Evolutionary conservation across 2,329 filamentous ascomycete genomes (phyloP), one percentile per base, ranked within the genome.

Genomic region (Trichoderma pleuroti): DNA sequence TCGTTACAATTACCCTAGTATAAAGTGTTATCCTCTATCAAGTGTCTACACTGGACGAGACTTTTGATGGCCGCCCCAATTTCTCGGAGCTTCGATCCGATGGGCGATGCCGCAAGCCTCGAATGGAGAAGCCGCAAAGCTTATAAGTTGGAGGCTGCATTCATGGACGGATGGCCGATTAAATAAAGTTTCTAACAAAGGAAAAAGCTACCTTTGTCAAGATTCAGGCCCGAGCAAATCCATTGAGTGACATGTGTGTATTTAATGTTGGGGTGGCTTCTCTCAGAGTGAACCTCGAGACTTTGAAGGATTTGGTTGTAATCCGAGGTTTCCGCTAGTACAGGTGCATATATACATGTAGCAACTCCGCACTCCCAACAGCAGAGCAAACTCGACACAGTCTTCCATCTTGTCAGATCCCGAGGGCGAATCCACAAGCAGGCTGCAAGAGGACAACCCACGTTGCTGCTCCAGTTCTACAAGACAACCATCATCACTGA

Each of bases 351-450:
- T 52, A 21, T 49, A 28, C n/a, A n/a, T n/a, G n/a, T n/a, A n/a
- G 21, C 21, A 24, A 7, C 11, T 52, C 21, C 11, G 21, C 14
- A 7, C 21, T 52, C 5, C 86, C 7, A 88, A 86, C 32, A 85
- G 86, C 77, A 87, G 86, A 72, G 82, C 87, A 72, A 86, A 84
- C 75, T 83, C 84, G 67, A 88, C 85, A 57, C 75, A 83, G 64
- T 86, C 86, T 42, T 84, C 86, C 52, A 79, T 87, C 74, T 86
- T 86, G 72, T 84, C 85, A 70, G 83, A 83, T 69, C 84, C 83
- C 46, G 85, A 87, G 71, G 84, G 82, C 77, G 86, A 88, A 76
- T 86, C 85, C 0, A 0, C 32, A 87, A 85, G 42, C 83, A 52
- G 5, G 21, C 0, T 42, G 8, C 8, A n/a, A 42, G 4, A n/a